Evolutionary conservation across 1,284 basidiomycete genomes (phyloP).

Genomic region (Boletellus deceptivus): DNA sequence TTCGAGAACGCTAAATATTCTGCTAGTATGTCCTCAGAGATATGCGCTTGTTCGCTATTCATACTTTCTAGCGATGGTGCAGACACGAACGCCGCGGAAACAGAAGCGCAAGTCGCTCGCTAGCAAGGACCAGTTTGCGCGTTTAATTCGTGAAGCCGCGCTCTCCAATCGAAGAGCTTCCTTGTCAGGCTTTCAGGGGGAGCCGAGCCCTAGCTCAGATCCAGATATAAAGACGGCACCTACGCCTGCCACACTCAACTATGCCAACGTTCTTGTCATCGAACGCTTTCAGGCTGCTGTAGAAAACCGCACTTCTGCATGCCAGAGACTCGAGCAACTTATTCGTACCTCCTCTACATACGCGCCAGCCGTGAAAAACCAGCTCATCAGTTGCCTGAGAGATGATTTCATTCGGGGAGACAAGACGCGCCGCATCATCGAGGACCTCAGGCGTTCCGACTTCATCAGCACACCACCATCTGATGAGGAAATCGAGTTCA

Average conservation of each 20-base stretch:
- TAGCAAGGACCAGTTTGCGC: constrained; percentile 22
- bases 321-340: constrained; percentile 27
- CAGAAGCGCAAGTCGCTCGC: constrained; percentile 25
- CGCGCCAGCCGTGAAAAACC: constrained; percentile 15
- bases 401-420: constrained; percentile 27
- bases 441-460: constrained; percentile 24
- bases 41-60: not conserved
- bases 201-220: constrained; percentile 3
- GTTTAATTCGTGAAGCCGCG: constrained; percentile 21
- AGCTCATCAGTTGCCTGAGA: constrained; percentile 19
- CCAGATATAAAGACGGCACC: not conserved
- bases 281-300: constrained; percentile 27
- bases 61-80: constrained; percentile 13
- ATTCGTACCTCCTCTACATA: constrained; percentile 22
- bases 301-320: constrained; percentile 25
- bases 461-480: constrained; percentile 21
- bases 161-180: constrained; percentile 1
- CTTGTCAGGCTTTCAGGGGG: constrained; percentile 1
- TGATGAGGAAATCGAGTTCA: constrained; percentile 19
- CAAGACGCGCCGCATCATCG: constrained; percentile 23
- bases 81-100: constrained; percentile 19
- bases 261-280: constrained; percentile 24
- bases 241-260: constrained; percentile 15
- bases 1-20: not conserved
- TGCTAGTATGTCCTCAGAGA: constrained; percentile 6